Evolutionary conservation across 2,329 filamentous ascomycete genomes (phyloP).

Genomic region (Alternaria gansuensis): DNA sequence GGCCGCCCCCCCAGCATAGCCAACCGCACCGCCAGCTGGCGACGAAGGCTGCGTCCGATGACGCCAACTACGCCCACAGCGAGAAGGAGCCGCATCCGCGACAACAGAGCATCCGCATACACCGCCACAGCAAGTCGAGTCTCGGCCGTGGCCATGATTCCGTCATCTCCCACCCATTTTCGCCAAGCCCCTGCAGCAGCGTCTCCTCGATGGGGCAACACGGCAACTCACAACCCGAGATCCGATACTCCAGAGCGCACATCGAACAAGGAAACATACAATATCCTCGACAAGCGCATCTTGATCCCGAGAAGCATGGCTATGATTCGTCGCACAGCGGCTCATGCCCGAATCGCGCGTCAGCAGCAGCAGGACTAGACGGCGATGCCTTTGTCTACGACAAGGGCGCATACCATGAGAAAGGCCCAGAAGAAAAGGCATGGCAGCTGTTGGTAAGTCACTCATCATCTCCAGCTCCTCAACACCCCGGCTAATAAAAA

Average conservation of each 20-base stretch:
- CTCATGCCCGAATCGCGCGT: slow-evolving; percentile 32
- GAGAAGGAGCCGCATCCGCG: slow-evolving; percentile 38
- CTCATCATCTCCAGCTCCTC: background rate
- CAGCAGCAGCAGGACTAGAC: slow-evolving; percentile 31
- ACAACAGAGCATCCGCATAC: slow-evolving; percentile 25
- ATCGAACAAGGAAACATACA: slow-evolving; percentile 23
- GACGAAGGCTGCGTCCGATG: slow-evolving; percentile 21
- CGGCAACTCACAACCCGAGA: slow-evolving; percentile 29
- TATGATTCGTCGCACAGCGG: slow-evolving; percentile 31
- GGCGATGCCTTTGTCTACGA: slow-evolving; percentile 43
- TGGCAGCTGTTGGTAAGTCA: slow-evolving; percentile 54
- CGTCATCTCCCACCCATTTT: slow-evolving; percentile 52
- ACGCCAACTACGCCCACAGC: slow-evolving; percentile 32
- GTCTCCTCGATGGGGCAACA: slow-evolving; percentile 37
- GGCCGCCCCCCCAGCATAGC: slow-evolving; percentile 35
- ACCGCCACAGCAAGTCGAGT: slow-evolving; percentile 39
- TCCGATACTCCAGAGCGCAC: slow-evolving; percentile 22
- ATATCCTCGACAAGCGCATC: slow-evolving; percentile 40
- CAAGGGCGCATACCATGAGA: slow-evolving; percentile 51
- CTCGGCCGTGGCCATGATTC: slow-evolving; percentile 46
- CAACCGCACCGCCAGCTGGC: slow-evolving; percentile 23
- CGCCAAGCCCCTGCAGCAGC: slow-evolving; percentile 50
- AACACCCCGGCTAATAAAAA: slow-evolving; percentile 20
- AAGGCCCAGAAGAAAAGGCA: slow-evolving; percentile 56
- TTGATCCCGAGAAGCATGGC: slow-evolving; percentile 48